phyloP scores from a whole-genome alignment of 129 eudicot species.

The Centaurea solstitialis region DNA sequence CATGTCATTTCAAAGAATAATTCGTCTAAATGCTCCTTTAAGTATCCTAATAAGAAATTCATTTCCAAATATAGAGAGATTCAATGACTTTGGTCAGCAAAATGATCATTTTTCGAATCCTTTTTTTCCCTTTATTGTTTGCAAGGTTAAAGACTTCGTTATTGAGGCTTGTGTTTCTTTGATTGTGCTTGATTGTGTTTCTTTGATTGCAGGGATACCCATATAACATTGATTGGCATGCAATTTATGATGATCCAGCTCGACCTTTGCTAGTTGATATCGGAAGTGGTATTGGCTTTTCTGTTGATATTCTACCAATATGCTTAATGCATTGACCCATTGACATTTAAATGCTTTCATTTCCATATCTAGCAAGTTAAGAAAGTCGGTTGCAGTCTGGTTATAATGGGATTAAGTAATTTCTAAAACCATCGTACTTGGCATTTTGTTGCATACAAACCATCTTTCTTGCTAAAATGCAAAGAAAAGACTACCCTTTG shows the following conservation, averaged over 20 bases:
- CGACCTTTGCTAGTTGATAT: constrained; percentile 80
- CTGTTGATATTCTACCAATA: constrained; percentile 1
- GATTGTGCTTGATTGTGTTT: constrained; percentile 13
- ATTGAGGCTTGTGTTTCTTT: too few relatives aligned
- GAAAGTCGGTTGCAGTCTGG: not conserved
- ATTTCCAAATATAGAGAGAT: not conserved
- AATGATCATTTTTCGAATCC: not conserved
- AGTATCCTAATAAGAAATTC: not conserved
- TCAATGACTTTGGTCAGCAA: not conserved
- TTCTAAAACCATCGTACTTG: too few relatives aligned
- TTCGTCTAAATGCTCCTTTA: not conserved
- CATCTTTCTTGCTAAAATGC: not conserved
- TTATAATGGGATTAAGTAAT: not conserved
- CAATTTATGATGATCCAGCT: constrained; percentile 55
- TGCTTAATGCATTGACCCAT: not conserved
- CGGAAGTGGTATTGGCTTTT: constrained; percentile 73
- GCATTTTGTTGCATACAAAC: not conserved
- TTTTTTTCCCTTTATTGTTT: not conserved
- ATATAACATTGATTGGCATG: constrained; percentile 59
- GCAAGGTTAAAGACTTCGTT: not conserved
- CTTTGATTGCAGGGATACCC: constrained; percentile 80
- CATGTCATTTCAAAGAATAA: not conserved
- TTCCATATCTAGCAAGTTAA: not conserved
- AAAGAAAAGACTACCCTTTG: not conserved
- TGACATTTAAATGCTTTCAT: not conserved